Evolutionary conservation across 139 green algal species (phyloP).

Genomic region (Ulvella scutata): DNA sequence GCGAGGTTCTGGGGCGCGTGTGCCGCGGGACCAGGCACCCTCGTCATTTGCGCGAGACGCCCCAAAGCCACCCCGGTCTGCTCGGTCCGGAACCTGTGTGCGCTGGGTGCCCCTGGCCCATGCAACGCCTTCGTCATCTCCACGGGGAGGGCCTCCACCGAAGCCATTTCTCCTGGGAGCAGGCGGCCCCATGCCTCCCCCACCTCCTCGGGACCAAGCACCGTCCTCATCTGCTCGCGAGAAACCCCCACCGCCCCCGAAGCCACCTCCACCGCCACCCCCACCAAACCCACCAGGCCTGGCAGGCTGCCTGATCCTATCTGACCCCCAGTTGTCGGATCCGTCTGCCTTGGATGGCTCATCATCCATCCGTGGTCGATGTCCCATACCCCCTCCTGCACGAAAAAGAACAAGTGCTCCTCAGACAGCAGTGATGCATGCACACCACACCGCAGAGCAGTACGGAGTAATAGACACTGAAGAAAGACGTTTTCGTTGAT

Average conservation of each 20-base stretch:
- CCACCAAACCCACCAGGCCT: not conserved
- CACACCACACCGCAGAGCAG: too few species aligned
- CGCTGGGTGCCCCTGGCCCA: not conserved
- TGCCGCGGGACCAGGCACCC: not conserved
- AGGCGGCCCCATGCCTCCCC: not conserved
- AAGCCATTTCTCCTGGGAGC: not conserved
- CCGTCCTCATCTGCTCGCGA: not conserved
- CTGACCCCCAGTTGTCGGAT: not conserved
- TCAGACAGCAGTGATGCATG: too few species aligned
- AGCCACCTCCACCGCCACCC: not conserved
- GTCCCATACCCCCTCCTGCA: not conserved
- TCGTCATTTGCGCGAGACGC: not conserved
- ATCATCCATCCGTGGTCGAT: not conserved
- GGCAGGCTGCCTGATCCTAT: not conserved
- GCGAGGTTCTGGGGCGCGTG: not conserved
- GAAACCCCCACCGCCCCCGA: not conserved
- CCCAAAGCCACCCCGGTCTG: not conserved
- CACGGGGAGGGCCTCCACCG: not conserved
- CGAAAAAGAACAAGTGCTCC: too few species aligned
- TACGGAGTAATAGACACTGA: too few species aligned
- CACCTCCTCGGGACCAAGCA: not conserved
- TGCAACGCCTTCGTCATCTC: not conserved
- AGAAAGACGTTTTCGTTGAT: too few species aligned
- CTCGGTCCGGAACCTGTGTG: not conserved
- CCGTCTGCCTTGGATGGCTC: not conserved